These are phyloP conservation scores for Cyamopsis tetragonoloba DNA, from an alignment of 306 rosid species.

Conservation along the genomic window DNA sequence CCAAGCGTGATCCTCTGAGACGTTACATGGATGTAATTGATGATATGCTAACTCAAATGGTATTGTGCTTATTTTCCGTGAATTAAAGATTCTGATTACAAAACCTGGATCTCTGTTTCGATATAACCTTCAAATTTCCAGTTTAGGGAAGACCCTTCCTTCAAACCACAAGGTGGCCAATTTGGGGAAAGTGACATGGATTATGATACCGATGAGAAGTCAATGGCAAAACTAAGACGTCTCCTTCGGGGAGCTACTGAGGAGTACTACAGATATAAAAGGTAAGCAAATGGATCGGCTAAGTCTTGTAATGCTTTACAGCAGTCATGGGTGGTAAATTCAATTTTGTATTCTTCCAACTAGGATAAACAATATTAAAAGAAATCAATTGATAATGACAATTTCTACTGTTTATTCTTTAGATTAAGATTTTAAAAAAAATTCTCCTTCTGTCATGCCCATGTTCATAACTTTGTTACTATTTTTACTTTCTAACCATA, in stretches of 20 bases:
- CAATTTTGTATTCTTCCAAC: slow-evolving; percentile 13
- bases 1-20: slow-evolving; percentile 92
- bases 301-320: slow-evolving; percentile 14
- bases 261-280: slow-evolving; percentile 88
- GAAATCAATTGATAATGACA: neutral
- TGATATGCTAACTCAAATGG: slow-evolving; percentile 77
- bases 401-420: slow-evolving; percentile 6
- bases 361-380: slow-evolving; percentile 5
- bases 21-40: slow-evolving; percentile 85
- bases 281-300: slow-evolving; percentile 46
- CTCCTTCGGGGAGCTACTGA: slow-evolving; percentile 92
- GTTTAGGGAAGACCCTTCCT: slow-evolving; percentile 90
- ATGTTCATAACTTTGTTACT: neutral
- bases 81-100: slow-evolving; percentile 4
- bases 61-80: slow-evolving; percentile 31
- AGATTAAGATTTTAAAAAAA: neutral
- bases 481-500: neutral
- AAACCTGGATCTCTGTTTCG: slow-evolving; percentile 13
- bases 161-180: slow-evolving; percentile 93
- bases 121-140: slow-evolving; percentile 34
- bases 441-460: neutral
- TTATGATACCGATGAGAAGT: slow-evolving; percentile 95
- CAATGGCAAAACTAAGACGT: slow-evolving; percentile 94
- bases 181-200: slow-evolving; percentile 93
- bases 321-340: neutral